phyloP scores from a whole-genome alignment of 192 early-diverging fungal species.

The Phycomyces blakesleeanus region DNA sequence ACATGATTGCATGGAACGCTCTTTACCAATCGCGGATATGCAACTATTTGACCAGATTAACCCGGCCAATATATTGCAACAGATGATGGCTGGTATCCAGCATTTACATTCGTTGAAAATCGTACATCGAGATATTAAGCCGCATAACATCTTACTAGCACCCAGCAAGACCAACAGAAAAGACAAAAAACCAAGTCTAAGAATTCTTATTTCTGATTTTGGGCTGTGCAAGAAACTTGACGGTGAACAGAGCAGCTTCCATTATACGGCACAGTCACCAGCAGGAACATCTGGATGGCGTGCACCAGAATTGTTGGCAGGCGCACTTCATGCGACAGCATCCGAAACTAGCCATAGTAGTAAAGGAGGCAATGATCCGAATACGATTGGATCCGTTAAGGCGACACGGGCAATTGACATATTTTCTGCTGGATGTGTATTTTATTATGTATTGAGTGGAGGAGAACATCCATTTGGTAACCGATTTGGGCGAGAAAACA shows the following conservation, averaged over 20 bases:
- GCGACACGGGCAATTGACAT: constrained; percentile 92
- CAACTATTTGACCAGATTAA: constrained; percentile 50
- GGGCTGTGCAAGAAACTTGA: constrained; percentile 93
- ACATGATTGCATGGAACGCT: constrained; percentile 76
- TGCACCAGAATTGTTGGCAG: constrained; percentile 78
- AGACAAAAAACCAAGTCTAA: constrained; percentile 33
- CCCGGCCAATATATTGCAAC: constrained; percentile 68
- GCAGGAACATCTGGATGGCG: constrained; percentile 96
- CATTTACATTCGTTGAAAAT: constrained; percentile 93
- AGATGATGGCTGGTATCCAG: constrained; percentile 82
- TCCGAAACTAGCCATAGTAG: constrained; percentile 11
- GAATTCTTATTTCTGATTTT: constrained; percentile 94
- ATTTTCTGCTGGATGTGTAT: constrained; percentile 94
- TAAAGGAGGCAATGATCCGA: constrained; percentile 6
- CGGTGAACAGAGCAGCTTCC: constrained; percentile 90
- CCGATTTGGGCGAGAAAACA: constrained; percentile 81
- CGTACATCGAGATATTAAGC: constrained; percentile 98
- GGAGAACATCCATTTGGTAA: constrained; percentile 98
- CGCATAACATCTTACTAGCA: constrained; percentile 88
- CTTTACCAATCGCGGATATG: constrained; percentile 38
- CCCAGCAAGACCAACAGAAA: constrained; percentile 46
- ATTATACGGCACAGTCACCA: constrained; percentile 77
- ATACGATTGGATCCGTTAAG: constrained; percentile 35
- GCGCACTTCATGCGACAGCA: constrained; percentile 12
- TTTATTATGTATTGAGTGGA: constrained; percentile 85